Percentiles rank a stretch among this genome's conserved stretches.
Evolutionary conservation across 2,329 filamentous ascomycete species (phyloP).

Genomic region (Mycosphaerella arachidis): DNA sequence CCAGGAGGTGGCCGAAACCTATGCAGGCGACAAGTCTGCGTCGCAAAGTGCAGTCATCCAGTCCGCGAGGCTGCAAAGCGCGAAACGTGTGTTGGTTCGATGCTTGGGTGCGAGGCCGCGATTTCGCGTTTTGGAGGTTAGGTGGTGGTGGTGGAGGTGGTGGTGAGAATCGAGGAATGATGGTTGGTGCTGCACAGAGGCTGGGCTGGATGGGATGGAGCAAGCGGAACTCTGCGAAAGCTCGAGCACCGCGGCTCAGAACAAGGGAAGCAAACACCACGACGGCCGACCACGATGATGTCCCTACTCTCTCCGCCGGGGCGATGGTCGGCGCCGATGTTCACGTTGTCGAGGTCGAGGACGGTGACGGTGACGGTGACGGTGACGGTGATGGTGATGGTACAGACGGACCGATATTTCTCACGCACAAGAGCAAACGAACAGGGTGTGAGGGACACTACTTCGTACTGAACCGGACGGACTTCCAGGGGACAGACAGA

Average conservation of each 20-base stretch:
- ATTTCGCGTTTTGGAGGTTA: background rate
- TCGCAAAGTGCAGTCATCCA: slow-evolving; percentile 3
- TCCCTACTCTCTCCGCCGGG: no score
- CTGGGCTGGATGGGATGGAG: background rate
- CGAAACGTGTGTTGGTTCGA: background rate
- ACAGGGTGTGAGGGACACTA: no score
- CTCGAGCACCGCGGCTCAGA: background rate
- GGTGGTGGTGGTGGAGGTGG: background rate
- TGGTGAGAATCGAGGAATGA: background rate
- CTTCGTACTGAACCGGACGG: no score
- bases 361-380: no score
- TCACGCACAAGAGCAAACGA: no score
- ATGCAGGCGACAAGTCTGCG: background rate
- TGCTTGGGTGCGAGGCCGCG: background rate
- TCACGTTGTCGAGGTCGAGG: no score
- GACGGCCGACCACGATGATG: background rate
- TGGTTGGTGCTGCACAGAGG: background rate
- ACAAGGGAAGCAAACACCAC: background rate
- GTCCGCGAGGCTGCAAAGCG: background rate
- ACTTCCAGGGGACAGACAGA: no score
- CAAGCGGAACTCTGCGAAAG: background rate
- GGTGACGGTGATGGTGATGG: no score
- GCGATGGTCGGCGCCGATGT: no score
- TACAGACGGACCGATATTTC: no score
- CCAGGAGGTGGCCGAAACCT: slow-evolving; percentile 2